Base-by-base conservation (phyloP, 257 asterid species). In the Nicotiana otophora region DNA sequence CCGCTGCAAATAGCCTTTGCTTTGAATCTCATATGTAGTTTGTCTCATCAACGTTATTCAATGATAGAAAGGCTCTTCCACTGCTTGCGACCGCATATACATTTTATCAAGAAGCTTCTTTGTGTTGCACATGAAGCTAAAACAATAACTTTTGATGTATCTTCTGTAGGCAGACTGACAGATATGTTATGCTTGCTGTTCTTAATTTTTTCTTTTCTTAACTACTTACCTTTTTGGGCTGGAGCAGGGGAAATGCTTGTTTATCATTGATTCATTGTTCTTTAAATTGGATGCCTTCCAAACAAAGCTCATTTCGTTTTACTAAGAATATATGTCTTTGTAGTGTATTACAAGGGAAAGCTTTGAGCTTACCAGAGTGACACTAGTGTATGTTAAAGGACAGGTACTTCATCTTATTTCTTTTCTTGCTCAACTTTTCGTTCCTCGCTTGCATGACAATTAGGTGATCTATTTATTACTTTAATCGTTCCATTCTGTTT, bases 271-370 rank as follows among this genome's bases (percentile, higher is more conserved):
- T 48, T 74, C 61, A 48, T 46, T 42, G 78, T 74, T 74, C 80
- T 74, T 11, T 48, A 74, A 23, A 74, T 17, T 48, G 80, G 39
- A 74, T 26, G 79, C 36, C 23, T 74, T 48, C 26, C 39, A 74
- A 46, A 48, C 62, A 74, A 74, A 20, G 65, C 57, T 81, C 51
- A 63, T 31, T 39, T 63, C 80, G 63, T 76, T 28, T 54, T 57
- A 78, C 42, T 64, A 34, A 69, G 51, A 78, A 42, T 28, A 20
- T 82, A 62, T 68, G 60, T 66, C 66, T 86, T 89, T 60, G 77
- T 90, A 96, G 99, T 96, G 99, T 90, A 90, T 94, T 77, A 93
- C 99, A 82, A 81, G 86, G 0, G 87, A 91, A 82, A 98, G 99
- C 51, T 94, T 96, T 86, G 98, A 96, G 91, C 98, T 94, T 57